Percentiles rank a stretch among this genome's conserved stretches.
phyloP scores from a whole-genome alignment of 225 moss, liverwort and hornwort species.

The Bryoerythrophyllum caledonicum region DNA sequence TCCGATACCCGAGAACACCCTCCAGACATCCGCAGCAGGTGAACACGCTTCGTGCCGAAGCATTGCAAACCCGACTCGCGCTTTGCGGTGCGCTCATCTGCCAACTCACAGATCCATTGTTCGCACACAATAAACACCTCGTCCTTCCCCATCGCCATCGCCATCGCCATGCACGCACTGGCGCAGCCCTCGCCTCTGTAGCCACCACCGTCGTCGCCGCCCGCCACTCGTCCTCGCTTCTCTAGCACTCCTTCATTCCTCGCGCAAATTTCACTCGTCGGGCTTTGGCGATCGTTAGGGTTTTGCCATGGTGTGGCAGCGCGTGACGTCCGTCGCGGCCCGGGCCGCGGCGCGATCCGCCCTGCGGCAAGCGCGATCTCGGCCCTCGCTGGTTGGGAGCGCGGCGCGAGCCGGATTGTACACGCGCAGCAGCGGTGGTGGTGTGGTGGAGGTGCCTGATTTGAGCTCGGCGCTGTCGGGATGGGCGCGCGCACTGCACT shows the following conservation, averaged over 20 bases:
- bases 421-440: constrained; percentile 11
- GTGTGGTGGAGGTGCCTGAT: not conserved
- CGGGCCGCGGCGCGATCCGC: constrained; percentile 40
- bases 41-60: no score
- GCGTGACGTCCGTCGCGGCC: constrained; percentile 37
- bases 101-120: no score
- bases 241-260: no score
- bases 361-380: constrained; percentile 35
- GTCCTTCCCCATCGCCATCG: not conserved
- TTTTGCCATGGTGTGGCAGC: constrained; percentile 47
- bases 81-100: no score
- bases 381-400: constrained; percentile 32
- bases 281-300: constrained; percentile 27
- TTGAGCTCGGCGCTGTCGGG: constrained; percentile 27
- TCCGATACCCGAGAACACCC: no score
- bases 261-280: not conserved
- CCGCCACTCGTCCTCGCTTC: no score
- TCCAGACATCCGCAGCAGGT: no score
- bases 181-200: not conserved
- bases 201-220: no score
- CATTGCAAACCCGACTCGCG: no score
- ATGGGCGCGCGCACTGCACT: constrained; percentile 43
- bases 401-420: constrained; percentile 1
- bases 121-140: no score
- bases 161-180: not conserved